phyloP scores from a whole-genome alignment of 2,329 filamentous ascomycete genomes.

The Fusarium sp. region DNA sequence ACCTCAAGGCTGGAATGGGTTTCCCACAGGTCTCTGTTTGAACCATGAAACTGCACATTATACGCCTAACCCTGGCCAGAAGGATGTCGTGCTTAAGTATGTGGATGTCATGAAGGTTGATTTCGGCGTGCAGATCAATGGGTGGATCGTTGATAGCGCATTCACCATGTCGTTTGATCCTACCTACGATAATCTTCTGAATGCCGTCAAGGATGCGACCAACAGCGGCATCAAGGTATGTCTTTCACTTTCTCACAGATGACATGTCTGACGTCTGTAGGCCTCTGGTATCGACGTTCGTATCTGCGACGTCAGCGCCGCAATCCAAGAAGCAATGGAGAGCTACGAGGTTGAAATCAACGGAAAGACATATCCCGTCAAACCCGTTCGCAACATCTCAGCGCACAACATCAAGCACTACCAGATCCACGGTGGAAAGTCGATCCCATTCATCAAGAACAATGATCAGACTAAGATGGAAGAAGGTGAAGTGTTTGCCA shows the following conservation, averaged over 20 bases:
- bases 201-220: constrained; percentile 76
- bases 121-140: constrained; percentile 79
- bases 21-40: constrained; percentile 85
- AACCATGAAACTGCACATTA: constrained; percentile 85
- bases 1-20: constrained; percentile 77
- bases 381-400: constrained; percentile 81
- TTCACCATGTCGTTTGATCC: constrained; percentile 79
- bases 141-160: constrained; percentile 78
- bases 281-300: constrained; percentile 84
- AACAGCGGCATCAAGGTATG: constrained; percentile 77
- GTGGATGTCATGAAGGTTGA: constrained; percentile 81
- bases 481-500: constrained; percentile 89
- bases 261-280: constrained; percentile 14
- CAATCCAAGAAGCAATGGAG: constrained; percentile 89
- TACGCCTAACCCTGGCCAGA: constrained; percentile 83
- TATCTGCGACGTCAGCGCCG: constrained; percentile 80
- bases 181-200: constrained; percentile 74
- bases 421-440: constrained; percentile 87
- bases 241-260: rapidly evolving
- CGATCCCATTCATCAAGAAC: constrained; percentile 87
- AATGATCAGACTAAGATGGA: constrained; percentile 91
- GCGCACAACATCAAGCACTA: constrained; percentile 87
- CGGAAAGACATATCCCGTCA: constrained; percentile 79
- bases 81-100: constrained; percentile 67
- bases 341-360: constrained; percentile 85